Conservation (phyloP, 148 eudicot genomes). For the Limonium bicolor region DNA sequence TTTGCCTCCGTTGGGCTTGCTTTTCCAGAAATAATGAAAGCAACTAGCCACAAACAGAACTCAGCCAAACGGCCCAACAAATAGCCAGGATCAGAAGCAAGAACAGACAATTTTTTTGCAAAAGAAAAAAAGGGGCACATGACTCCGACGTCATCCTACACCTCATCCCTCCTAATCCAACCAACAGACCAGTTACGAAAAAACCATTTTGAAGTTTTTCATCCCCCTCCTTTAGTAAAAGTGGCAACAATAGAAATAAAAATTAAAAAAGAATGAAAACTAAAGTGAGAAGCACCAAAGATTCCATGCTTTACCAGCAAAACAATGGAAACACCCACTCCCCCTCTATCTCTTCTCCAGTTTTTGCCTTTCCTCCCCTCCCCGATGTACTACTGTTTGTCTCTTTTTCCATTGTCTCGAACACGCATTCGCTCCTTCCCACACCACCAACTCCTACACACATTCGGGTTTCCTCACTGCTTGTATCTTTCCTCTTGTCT, state of each 20-base stretch:
- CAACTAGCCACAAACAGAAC: too few species aligned
- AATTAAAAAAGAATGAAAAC: not conserved
- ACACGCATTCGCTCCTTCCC: slow-evolving; percentile 11
- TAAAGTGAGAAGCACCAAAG: slow-evolving; percentile 10
- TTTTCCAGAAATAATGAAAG: too few species aligned
- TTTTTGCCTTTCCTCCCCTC: slow-evolving; percentile 12
- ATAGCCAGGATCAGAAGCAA: too few species aligned
- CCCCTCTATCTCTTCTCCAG: not conserved
- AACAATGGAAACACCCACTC: slow-evolving; percentile 4
- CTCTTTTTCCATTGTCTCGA: slow-evolving; percentile 6
- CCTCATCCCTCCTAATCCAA: too few species aligned
- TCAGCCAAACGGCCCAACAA: too few species aligned
- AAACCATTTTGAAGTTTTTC: too few species aligned
- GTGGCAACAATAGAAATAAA: slow-evolving; percentile 4
- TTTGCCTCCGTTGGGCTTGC: too few species aligned
- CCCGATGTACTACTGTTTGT: not conserved
- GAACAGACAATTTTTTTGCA: too few species aligned
- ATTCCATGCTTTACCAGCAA: slow-evolving; percentile 24
- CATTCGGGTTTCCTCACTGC: slow-evolving; percentile 11
- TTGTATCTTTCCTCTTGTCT: slow-evolving; percentile 10
- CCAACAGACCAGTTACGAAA: too few species aligned
- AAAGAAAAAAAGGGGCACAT: too few species aligned
- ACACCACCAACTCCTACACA: slow-evolving; percentile 12
- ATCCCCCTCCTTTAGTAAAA: too few species aligned
- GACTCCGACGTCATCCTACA: too few species aligned